Conservation (phyloP, 768 basidiomycete genomes). For the Strobilomyces echinocephalus region DNA sequence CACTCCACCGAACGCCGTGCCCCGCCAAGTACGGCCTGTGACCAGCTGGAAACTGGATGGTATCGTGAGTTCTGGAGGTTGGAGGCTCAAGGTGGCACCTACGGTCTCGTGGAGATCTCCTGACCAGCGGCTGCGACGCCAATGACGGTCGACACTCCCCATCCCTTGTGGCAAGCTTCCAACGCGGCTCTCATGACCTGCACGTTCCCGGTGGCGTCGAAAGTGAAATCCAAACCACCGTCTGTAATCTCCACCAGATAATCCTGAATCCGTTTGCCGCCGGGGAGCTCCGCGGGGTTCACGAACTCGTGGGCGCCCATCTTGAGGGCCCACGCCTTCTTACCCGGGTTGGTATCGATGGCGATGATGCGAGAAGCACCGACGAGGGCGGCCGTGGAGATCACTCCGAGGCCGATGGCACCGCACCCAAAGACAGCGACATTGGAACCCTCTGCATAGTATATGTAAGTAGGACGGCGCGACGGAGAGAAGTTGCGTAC, state of each 20-base stretch:
- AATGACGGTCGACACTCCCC: slow-evolving; percentile 95
- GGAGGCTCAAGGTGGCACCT: slow-evolving; percentile 26
- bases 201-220: slow-evolving; percentile 95
- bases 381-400: slow-evolving; percentile 73
- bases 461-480: not conserved
- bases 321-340: slow-evolving; percentile 84
- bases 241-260: slow-evolving; percentile 89
- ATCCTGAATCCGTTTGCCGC: slow-evolving; percentile 85
- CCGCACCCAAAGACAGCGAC: slow-evolving; percentile 97
- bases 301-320: slow-evolving; percentile 96
- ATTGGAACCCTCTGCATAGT: slow-evolving; percentile 61
- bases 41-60: slow-evolving; percentile 54
- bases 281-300: slow-evolving; percentile 68
- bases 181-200: slow-evolving; percentile 92
- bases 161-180: slow-evolving; percentile 99
- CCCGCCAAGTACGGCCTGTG: slow-evolving; percentile 92
- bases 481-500: slow-evolving; percentile 37
- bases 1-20: slow-evolving; percentile 94
- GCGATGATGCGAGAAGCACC: slow-evolving; percentile 89
- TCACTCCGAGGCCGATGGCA: slow-evolving; percentile 91
- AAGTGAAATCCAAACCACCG: slow-evolving; percentile 95
- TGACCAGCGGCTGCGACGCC: slow-evolving; percentile 97
- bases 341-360: slow-evolving; percentile 80
- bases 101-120: slow-evolving; percentile 89
- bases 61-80: slow-evolving; percentile 4